phyloP scores from a whole-genome alignment of 2,329 filamentous ascomycete genomes.

The Seiridium cupressi region DNA sequence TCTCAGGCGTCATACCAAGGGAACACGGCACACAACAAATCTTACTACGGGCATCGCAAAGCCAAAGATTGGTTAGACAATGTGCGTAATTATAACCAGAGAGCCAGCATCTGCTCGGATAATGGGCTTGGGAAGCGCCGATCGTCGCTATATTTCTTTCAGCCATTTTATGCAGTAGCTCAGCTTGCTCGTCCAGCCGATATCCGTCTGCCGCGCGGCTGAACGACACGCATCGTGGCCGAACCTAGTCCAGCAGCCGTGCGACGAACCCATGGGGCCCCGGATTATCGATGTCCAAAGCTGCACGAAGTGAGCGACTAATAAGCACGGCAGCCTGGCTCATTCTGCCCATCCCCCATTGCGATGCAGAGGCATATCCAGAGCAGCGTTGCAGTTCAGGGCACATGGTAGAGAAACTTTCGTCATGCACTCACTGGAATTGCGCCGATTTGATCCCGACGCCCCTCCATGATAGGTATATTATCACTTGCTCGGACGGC shows the following conservation, averaged over 20 bases:
- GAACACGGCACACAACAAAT: background rate
- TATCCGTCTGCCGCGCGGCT: conserved; percentile 2
- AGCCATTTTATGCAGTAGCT: background rate
- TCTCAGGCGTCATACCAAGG: background rate
- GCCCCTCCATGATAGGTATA: background rate
- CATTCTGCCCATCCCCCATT: background rate
- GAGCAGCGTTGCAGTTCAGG: background rate
- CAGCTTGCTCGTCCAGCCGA: background rate
- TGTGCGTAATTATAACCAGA: background rate
- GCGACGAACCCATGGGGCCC: background rate
- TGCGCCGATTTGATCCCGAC: background rate
- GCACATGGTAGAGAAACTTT: background rate
- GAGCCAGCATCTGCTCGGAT: too few species aligned
- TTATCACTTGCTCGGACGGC: background rate
- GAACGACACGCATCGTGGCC: background rate
- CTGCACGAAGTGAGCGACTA: background rate
- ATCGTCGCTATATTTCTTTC: background rate
- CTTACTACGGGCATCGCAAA: too few species aligned
- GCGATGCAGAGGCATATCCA: background rate
- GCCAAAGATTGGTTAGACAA: too few species aligned
- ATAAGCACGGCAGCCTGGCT: background rate
- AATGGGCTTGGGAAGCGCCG: background rate
- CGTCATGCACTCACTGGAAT: background rate
- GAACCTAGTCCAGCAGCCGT: background rate
- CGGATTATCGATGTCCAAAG: background rate